Conservation (phyloP, 148 eudicot species). For the Diospyros kaki region DNA sequence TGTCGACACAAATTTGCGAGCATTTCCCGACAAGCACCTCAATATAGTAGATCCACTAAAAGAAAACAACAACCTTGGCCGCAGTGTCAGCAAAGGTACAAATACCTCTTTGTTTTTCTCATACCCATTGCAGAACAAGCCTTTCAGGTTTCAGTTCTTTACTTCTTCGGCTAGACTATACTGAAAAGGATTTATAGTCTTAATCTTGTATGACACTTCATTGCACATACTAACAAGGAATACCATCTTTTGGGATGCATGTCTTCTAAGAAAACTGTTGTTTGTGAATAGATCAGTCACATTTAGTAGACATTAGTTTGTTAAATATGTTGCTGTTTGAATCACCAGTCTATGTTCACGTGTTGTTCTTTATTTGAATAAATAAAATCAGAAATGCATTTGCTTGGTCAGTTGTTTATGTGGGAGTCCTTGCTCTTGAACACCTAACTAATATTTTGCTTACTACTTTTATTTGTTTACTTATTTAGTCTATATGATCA, state of each 20-base stretch:
- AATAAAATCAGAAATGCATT: neutral
- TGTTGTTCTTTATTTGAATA: neutral
- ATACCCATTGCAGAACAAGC: neutral
- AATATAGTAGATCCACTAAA: conserved; percentile 92
- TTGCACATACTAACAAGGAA: neutral
- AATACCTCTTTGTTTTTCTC: neutral
- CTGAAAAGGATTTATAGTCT: neutral
- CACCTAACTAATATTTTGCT: neutral
- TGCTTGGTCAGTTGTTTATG: conserved; percentile 2
- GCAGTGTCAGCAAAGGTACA: conserved; percentile 91
- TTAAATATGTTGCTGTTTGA: neutral
- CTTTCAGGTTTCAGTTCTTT: neutral
- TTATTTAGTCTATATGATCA: neutral
- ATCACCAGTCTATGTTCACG: neutral
- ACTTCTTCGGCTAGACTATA: neutral
- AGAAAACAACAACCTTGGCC: conserved; percentile 89
- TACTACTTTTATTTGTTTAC: neutral
- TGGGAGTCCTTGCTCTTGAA: conserved; percentile 6
- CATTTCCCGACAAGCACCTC: conserved; percentile 59
- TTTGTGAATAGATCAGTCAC: neutral
- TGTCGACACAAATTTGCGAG: conserved; percentile 35
- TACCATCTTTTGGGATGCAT: neutral
- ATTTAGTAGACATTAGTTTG: conserved; percentile 3
- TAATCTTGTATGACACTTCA: neutral
- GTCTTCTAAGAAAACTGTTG: neutral